A percentile compares a stretch with the other conserved stretches of the same genome.
phyloP scores from a whole-genome alignment of 2,329 filamentous ascomycete genomes.

The Lecanosticta acicola region DNA sequence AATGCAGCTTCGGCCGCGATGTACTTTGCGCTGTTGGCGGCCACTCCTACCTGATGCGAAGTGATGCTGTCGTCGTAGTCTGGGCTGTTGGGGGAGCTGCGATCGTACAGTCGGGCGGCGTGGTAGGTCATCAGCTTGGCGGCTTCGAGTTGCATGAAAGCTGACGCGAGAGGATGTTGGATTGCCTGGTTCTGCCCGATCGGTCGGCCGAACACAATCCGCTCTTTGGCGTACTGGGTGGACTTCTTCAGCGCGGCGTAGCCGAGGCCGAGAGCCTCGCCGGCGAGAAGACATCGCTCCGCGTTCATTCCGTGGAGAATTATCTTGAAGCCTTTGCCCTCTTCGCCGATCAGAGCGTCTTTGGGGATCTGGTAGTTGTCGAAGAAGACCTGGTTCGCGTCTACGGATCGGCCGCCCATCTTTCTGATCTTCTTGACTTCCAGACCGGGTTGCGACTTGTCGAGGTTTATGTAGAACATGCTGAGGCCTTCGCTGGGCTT shows the following conservation, averaged over 20 bases:
- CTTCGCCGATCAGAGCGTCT: conserved; percentile 61
- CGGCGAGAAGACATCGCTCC: conserved; percentile 51
- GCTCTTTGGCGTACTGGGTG: conserved; percentile 43
- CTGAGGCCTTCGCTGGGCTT: conserved; percentile 72
- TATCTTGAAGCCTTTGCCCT: conserved; percentile 73
- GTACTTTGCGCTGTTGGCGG: conserved; percentile 54
- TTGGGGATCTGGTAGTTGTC: conserved; percentile 66
- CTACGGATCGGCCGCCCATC: conserved; percentile 77
- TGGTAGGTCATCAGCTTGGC: conserved; percentile 58
- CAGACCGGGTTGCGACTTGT: conserved; percentile 52
- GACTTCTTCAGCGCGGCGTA: conserved; percentile 55
- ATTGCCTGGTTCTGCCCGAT: conserved; percentile 58
- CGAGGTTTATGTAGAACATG: conserved; percentile 73
- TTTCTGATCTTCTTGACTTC: conserved; percentile 70
- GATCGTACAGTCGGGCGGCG: conserved; percentile 54
- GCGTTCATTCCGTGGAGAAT: conserved; percentile 47
- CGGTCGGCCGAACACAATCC: conserved; percentile 51
- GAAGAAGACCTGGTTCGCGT: conserved; percentile 85
- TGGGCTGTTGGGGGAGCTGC: conserved; percentile 31
- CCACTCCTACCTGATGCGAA: conserved; percentile 47
- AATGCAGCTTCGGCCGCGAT: conserved; percentile 58
- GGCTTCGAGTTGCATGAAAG: conserved; percentile 57
- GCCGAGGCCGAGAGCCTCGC: conserved; percentile 73
- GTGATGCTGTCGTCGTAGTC: conserved; percentile 36
- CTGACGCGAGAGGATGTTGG: conserved; percentile 53